Evolutionary conservation across 1,284 basidiomycete species (phyloP).

Genomic region (Malassezia vespertilionis): DNA sequence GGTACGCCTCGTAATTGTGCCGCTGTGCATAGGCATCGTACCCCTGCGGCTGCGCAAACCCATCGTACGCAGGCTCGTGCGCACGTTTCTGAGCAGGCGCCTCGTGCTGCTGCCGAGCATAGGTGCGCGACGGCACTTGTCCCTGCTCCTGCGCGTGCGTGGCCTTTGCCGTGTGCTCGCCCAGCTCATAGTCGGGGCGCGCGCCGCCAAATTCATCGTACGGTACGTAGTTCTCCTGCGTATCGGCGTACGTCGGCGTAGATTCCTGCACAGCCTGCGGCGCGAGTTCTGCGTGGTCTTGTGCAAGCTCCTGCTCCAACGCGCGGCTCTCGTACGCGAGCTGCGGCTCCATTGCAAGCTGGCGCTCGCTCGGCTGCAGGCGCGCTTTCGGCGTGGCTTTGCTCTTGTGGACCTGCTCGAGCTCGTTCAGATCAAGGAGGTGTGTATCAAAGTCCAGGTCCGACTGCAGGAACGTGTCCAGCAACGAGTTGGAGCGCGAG

Average conservation of each 20-base stretch:
- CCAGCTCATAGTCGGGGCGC: constrained; percentile 5
- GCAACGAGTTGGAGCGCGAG: neutral
- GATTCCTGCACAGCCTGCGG: neutral
- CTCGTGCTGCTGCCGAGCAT: neutral
- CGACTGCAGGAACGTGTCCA: constrained; percentile 5
- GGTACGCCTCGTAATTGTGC: neutral
- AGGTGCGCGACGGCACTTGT: too few species aligned
- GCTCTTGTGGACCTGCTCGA: constrained; percentile 32
- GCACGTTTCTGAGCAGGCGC: neutral
- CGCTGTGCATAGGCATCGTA: neutral
- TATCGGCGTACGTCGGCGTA: neutral
- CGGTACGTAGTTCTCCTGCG: neutral
- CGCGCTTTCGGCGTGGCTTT: constrained; percentile 24
- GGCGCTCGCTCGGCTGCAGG: neutral
- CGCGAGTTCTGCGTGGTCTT: neutral
- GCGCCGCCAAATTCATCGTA: constrained; percentile 11
- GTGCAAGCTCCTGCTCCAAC: neutral
- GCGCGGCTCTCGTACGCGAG: neutral
- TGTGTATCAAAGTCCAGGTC: constrained; percentile 11
- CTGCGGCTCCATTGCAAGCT: neutral
- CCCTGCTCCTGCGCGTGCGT: neutral
- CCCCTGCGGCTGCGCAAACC: neutral
- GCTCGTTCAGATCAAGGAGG: constrained; percentile 28
- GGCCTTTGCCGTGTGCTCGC: neutral
- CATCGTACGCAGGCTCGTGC: constrained; percentile 1